A percentile compares a stretch with the other conserved stretches of the same genome.
phyloP scores from a whole-genome alignment of 306 rosid species.

The Trichosanthes cucumerina region DNA sequence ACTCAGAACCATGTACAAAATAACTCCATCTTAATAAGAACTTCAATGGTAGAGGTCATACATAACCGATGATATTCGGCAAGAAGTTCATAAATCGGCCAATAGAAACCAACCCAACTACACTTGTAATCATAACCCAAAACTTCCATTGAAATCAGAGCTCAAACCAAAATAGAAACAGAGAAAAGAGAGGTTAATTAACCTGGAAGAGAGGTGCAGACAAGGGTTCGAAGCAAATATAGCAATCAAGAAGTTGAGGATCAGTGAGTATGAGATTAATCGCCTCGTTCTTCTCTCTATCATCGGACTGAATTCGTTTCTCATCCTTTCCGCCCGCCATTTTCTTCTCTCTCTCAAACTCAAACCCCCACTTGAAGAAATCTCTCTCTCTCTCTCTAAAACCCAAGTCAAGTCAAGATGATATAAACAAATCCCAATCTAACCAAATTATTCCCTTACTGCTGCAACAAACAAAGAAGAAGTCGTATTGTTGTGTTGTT shows the following conservation, averaged over 20 bases:
- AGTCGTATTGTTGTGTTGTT: background rate
- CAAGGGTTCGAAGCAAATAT: conserved; percentile 59
- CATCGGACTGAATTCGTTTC: background rate
- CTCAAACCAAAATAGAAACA: background rate
- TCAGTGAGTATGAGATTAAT: conserved; percentile 27
- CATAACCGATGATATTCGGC: background rate
- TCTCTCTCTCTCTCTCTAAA: background rate
- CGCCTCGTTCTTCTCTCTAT: background rate
- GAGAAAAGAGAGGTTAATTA: background rate
- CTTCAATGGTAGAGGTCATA: background rate
- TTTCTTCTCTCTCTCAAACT: background rate
- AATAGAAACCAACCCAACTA: background rate
- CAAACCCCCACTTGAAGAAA: background rate
- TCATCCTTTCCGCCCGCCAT: background rate
- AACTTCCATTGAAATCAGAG: background rate
- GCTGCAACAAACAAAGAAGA: background rate
- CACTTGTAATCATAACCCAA: background rate
- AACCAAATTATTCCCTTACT: background rate
- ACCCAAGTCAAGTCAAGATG: background rate
- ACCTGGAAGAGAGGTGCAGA: background rate
- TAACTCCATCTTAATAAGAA: background rate
- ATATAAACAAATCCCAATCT: background rate
- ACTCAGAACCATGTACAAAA: background rate
- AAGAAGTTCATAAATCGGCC: background rate
- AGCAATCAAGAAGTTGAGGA: conserved; percentile 71